These are phyloP conservation scores for Ambrosiella xylebori DNA, from an alignment of 2,329 filamentous ascomycete genomes.

Conservation along the genomic window DNA sequence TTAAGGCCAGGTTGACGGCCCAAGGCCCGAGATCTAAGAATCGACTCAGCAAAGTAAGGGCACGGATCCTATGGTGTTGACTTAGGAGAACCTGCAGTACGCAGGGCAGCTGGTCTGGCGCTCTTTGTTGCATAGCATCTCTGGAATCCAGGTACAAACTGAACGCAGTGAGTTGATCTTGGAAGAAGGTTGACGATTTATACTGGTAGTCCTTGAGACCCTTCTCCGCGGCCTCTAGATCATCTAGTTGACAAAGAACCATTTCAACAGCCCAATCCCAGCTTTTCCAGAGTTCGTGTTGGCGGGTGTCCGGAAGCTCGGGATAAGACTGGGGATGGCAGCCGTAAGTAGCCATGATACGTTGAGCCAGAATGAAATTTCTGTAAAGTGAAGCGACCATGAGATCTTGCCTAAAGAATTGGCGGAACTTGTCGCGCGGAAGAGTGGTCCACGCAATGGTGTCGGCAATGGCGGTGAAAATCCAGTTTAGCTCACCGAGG, in stretches of 20 bases:
- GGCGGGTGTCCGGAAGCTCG: constrained; percentile 80
- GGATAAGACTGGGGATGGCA: constrained; percentile 90
- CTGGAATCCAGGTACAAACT: constrained; percentile 83
- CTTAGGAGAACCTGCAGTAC: constrained; percentile 90
- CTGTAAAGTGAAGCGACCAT: constrained; percentile 98
- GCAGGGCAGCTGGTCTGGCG: constrained; percentile 88
- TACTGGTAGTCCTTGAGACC: constrained; percentile 56
- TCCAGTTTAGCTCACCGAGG: constrained; percentile 94
- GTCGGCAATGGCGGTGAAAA: constrained; percentile 96
- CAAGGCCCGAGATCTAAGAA: constrained; percentile 93
- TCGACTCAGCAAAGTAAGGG: constrained; percentile 76
- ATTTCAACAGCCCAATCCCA: constrained; percentile 97
- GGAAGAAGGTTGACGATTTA: constrained; percentile 87
- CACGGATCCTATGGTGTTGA: constrained; percentile 81
- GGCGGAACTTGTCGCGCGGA: constrained; percentile 79
- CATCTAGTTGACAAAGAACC: constrained; percentile 75
- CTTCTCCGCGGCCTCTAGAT: constrained; percentile 39
- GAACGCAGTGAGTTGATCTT: constrained; percentile 91
- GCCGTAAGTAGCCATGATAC: constrained; percentile 91
- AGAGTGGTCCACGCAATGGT: constrained; percentile 97
- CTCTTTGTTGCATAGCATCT: constrained; percentile 62
- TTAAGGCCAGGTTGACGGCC: constrained; percentile 95
- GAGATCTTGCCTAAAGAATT: constrained; percentile 89
- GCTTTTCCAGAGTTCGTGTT: constrained; percentile 89
- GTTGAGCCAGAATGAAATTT: constrained; percentile 85